Conservation (phyloP, 2,329 filamentous ascomycete genomes). For the Zymoseptoria brevis region DNA sequence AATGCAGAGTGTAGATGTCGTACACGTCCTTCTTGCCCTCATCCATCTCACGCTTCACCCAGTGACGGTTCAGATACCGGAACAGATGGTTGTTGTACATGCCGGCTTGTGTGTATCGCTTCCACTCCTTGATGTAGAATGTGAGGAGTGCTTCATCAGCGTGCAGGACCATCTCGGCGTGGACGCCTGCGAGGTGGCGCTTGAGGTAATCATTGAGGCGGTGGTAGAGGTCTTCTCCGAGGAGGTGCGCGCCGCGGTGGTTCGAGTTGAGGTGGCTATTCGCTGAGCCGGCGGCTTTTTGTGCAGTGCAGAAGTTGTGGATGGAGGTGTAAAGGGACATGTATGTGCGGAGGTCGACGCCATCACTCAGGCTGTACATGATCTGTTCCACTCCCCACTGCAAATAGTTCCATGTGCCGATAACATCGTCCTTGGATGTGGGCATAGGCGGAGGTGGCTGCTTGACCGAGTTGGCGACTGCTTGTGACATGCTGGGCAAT, state of each 20-base stretch:
- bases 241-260: constrained; percentile 78
- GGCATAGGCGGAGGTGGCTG: constrained; percentile 25
- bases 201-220: constrained; percentile 81
- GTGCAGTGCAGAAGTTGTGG: constrained; percentile 98
- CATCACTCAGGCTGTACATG: constrained; percentile 84
- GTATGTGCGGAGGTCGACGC: constrained; percentile 92
- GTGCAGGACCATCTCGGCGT: constrained; percentile 66
- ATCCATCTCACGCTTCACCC: constrained; percentile 98
- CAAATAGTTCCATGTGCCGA: constrained; percentile 67
- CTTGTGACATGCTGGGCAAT: constrained; percentile 22
- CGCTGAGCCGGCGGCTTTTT: constrained; percentile 67
- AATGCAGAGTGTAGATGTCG: constrained; percentile 92
- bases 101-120: constrained; percentile 86
- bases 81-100: constrained; percentile 98
- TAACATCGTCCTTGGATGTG: constrained; percentile 32
- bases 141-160: constrained; percentile 80
- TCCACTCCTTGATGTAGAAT: constrained; percentile 97
- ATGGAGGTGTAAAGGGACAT: constrained; percentile 97
- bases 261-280: constrained; percentile 42
- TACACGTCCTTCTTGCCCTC: constrained; percentile 98
- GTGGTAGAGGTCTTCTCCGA: constrained; percentile 93
- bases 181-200: constrained; percentile 63
- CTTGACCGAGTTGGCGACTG: constrained; percentile 8
- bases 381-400: constrained; percentile 83
- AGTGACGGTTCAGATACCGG: constrained; percentile 91